Percentiles rank a stretch among this genome's conserved stretches.
These are phyloP conservation scores for Mucor saturninus DNA, from an alignment of 371 early-diverging fungal species.

Conservation along the genomic window DNA sequence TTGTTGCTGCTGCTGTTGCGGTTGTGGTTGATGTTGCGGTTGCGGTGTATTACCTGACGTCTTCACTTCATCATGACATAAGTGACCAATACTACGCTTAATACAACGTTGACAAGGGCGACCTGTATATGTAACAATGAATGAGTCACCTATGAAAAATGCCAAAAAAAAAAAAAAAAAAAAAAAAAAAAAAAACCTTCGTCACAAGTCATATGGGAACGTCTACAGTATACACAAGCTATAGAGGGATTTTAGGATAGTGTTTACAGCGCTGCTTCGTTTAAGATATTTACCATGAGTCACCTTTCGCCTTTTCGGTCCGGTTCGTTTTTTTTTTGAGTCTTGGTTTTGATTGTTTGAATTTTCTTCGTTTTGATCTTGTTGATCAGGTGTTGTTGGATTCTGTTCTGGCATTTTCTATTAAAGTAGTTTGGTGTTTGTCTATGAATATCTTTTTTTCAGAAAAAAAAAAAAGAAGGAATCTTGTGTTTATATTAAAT, in stretches of 20 bases:
- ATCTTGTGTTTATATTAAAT: background rate
- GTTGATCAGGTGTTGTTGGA: conserved; percentile 12
- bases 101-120: conserved; percentile 92
- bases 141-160: background rate
- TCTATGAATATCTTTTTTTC: too few relatives aligned
- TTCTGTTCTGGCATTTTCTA: conserved; percentile 25
- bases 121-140: conserved; percentile 34
- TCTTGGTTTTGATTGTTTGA: conserved; percentile 25
- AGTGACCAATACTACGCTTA: conserved; percentile 84
- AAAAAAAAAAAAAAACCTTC: conserved; percentile 46
- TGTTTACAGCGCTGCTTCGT: background rate
- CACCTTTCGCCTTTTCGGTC: conserved; percentile 75
- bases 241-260: background rate
- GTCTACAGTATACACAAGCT: conserved; percentile 85
- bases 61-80: conserved; percentile 71
- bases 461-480: too few relatives aligned
- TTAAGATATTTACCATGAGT: conserved; percentile 61
- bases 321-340: conserved; percentile 64
- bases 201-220: conserved; percentile 89
- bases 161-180: conserved; percentile 8
- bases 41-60: conserved; percentile 22
- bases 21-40: conserved; percentile 5
- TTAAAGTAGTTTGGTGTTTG: background rate
- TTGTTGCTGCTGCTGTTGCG: conserved; percentile 29
- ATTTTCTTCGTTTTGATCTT: conserved; percentile 25